Evolutionary conservation across 176 grass and related monocot species (phyloP), one percentile per base, ranked within the genome.

Genomic region (Juncus inflexus): DNA sequence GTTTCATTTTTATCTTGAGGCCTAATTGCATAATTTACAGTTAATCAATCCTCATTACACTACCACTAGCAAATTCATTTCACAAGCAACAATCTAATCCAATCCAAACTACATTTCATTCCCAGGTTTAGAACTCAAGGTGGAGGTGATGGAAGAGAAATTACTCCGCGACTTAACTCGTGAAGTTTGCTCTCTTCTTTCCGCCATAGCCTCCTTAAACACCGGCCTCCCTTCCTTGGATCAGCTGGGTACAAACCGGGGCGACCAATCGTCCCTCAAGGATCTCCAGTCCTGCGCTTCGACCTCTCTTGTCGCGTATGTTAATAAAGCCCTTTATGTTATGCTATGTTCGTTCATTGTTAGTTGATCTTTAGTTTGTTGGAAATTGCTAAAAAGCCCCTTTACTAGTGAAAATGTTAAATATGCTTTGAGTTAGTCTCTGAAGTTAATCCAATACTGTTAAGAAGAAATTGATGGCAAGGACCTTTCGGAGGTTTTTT

Each of bases 101-200:
- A 69, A 55, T 37, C 55, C 16, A n/a, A n/a, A n/a, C n/a, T n/a
- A 13, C 40, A 15, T 40, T 37, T 28, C 13, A 55, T 38, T 58
- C 42, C 12, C 15, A 71, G 92, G 87, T 19, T 86, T 86, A 76
- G 92, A 97, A 66, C 82, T 97, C 28, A 97, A 91, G 77, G 85
- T 89, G 62, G 92, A 97, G 80, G 82, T 97, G 50, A 97, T 97
- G 77, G 92, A 97, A 83, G 92, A 97, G 63, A 97, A 89, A 56
- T 78, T 97, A 60, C 80, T 97, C 45, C 88, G 87, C 38, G 92
- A 91, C 63, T 89, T 97, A 82, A 97, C 92, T 71, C 87, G 92
- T 0, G 87, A 97, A 91, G 82, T 97, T 58, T 89, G 87, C 76
- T 86, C 77, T 42, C 58, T 91, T 58, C 88, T 97, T 55, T 91